Conservation (phyloP, 192 early-diverging fungal species). For the Geranomyces variabilis region DNA sequence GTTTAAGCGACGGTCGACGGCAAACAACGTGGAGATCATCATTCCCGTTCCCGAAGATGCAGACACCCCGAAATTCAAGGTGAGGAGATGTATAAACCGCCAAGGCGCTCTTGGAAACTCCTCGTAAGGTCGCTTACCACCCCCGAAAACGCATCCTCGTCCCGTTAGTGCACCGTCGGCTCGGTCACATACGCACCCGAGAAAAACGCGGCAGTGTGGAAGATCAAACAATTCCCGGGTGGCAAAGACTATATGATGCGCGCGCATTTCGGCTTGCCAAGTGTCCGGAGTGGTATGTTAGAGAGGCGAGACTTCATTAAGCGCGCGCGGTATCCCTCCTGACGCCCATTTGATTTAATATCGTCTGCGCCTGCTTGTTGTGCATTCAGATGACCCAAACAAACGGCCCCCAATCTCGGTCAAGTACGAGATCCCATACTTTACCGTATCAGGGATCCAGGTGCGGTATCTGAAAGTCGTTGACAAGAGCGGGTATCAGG, state of each 20-base stretch:
- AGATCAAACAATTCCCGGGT: constrained; percentile 97
- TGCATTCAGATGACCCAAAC: constrained; percentile 78
- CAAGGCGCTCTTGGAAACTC: no score
- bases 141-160: background rate
- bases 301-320: constrained; percentile 76
- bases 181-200: constrained; percentile 93
- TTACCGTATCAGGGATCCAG: constrained; percentile 89
- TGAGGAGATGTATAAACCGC: no score
- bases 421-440: constrained; percentile 80
- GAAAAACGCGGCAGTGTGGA: constrained; percentile 93
- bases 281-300: constrained; percentile 69
- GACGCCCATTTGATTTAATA: constrained; percentile 72
- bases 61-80: constrained; percentile 95
- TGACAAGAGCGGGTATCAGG: constrained; percentile 95
- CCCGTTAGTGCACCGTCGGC: constrained; percentile 65
- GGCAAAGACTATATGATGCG: constrained; percentile 95
- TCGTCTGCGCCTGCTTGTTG: constrained; percentile 26
- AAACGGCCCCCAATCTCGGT: constrained; percentile 90
- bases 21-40: constrained; percentile 96
- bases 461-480: constrained; percentile 97
- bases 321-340: no score
- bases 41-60: constrained; percentile 99
- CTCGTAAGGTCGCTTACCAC: no score
- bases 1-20: constrained; percentile 96
- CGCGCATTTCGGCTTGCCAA: constrained; percentile 48